These are phyloP conservation scores for Nasturtium officinale DNA, from an alignment of 345 rosid genomes.

Conservation along the genomic window DNA sequence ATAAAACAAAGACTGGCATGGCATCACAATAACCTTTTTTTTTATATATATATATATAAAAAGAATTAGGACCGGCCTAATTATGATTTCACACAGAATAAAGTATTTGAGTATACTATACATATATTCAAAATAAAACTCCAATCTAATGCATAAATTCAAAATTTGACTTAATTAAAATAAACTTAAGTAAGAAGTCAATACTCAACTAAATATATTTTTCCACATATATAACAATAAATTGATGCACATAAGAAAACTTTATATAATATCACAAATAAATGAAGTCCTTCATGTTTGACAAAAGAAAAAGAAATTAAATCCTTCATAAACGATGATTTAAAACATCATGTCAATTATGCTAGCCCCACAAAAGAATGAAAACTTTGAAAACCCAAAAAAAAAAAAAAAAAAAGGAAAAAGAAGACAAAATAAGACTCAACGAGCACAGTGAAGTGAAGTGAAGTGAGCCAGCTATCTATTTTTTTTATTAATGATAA, in stretches of 20 bases:
- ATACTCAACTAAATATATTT: neutral
- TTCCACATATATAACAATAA: neutral
- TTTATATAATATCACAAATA: neutral
- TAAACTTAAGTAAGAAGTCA: neutral
- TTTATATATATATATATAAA: too few species aligned
- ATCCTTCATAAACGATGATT: neutral
- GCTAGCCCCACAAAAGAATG: neutral
- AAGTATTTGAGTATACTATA: neutral
- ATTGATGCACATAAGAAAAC: neutral
- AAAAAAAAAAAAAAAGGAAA: neutral
- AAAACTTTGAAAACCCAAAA: neutral
- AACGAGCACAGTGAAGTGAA: conserved; percentile 42
- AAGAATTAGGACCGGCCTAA: conserved; percentile 16
- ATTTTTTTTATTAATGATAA: neutral
- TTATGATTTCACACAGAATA: neutral
- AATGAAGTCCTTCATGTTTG: too few species aligned
- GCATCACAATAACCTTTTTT: too few species aligned
- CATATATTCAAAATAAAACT: neutral
- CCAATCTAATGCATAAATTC: neutral
- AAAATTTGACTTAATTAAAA: too few species aligned
- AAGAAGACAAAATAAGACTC: conserved; percentile 44
- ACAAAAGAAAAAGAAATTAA: too few species aligned
- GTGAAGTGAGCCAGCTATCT: conserved; percentile 40
- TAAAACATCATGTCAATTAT: conserved; percentile 11
- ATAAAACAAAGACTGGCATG: too few species aligned